phyloP scores from a whole-genome alignment of 1,139 yeast species.

The Pichia sp. region DNA sequence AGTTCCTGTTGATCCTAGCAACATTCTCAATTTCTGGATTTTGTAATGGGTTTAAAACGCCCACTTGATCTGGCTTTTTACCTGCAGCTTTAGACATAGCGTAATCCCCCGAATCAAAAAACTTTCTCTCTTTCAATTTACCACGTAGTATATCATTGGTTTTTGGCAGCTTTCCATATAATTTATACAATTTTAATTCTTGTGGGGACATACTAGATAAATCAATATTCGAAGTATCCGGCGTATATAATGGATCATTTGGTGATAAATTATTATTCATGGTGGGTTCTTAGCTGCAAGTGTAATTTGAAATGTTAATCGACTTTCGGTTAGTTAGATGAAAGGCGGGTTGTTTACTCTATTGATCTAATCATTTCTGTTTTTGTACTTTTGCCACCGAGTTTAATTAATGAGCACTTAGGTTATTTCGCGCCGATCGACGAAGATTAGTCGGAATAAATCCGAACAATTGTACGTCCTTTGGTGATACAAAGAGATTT shows the following conservation, averaged over 20 bases:
- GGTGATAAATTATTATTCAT: constrained; percentile 16
- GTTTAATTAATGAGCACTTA: background rate
- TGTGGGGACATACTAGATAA: constrained; percentile 57
- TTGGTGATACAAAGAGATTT: background rate
- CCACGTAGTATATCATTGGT: constrained; percentile 75
- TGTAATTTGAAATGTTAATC: background rate
- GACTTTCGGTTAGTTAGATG: too few species aligned
- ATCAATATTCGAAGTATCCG: constrained; percentile 34
- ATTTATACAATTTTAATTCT: constrained; percentile 60
- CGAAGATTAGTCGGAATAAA: background rate
- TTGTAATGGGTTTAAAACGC: constrained; percentile 27
- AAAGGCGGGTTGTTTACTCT: too few species aligned
- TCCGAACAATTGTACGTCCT: background rate
- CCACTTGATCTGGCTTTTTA: constrained; percentile 22
- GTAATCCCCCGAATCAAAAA: constrained; percentile 95
- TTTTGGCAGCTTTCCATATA: constrained; percentile 87
- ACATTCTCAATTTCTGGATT: constrained; percentile 30
- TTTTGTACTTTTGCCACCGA: background rate
- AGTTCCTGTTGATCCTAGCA: constrained; percentile 31
- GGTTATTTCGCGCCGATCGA: background rate
- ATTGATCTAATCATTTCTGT: background rate
- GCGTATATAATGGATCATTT: constrained; percentile 26
- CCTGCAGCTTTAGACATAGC: constrained; percentile 71
- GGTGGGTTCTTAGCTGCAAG: background rate
- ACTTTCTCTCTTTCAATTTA: constrained; percentile 82